These are phyloP conservation scores for Fusarium miscanthi DNA, from an alignment of 2,329 filamentous ascomycete genomes.

Conservation along the genomic window DNA sequence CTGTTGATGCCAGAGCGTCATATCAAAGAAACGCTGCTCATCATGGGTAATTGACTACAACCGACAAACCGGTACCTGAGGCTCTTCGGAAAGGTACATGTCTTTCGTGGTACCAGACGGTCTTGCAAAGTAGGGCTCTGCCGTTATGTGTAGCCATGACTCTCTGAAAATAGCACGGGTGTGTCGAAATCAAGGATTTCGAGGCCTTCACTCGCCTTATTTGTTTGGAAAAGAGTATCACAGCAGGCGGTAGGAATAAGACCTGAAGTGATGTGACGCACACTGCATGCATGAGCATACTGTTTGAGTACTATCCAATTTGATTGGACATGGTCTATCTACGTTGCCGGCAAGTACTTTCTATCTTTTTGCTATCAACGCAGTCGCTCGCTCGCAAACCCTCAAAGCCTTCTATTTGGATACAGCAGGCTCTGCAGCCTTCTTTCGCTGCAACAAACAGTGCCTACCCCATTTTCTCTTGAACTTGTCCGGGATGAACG, in stretches of 20 bases:
- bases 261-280: not conserved
- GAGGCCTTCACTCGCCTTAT: not conserved
- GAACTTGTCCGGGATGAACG: slow-evolving; percentile 74
- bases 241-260: slow-evolving; percentile 11
- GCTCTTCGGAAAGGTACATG: not conserved
- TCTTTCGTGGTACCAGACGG: not conserved
- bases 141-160: not conserved
- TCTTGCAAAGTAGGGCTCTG: not conserved
- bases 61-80: not conserved
- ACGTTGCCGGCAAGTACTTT: slow-evolving; percentile 7
- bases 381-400: not conserved
- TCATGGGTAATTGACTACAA: not conserved
- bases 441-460: slow-evolving; percentile 77
- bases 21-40: not conserved
- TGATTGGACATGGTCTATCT: not conserved
- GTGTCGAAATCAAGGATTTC: not conserved
- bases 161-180: not conserved
- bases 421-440: not conserved
- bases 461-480: slow-evolving; percentile 87
- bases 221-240: not conserved
- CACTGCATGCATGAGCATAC: not conserved
- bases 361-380: slow-evolving; percentile 2
- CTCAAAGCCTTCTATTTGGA: not conserved
- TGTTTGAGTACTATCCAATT: slow-evolving; percentile 2
- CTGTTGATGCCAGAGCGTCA: not conserved